Evolutionary conservation across 805 yeast genomes (phyloP), one percentile per base, ranked within the genome.

Genomic region (Sugiyamaella americana): DNA sequence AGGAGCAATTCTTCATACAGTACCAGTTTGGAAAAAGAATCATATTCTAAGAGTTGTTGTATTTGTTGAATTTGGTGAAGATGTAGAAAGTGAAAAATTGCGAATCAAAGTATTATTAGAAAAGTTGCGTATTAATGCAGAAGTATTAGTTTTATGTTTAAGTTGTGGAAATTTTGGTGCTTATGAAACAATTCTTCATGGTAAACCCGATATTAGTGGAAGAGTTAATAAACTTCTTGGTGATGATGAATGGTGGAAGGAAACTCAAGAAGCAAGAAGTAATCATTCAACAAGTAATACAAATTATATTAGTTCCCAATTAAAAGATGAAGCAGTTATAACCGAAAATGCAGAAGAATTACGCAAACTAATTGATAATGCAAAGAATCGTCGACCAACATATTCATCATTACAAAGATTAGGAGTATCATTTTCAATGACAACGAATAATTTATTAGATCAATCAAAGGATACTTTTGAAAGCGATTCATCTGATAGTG

Each of bases 1-100:
- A 47, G 98, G 98, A 2, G 95, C 96, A 1, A 91, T 93, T 54
- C 68, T 93, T 48, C 79, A 85, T 8, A 89, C 98, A 0, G 98
- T 93, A 2, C 94, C 95, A 1, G 84, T 82, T 38, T 93, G 99
- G 99, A 80, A 85, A 53, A 72, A 72, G 41, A 80, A 84, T 0
- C 93, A 87, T 59, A 67, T 64, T 4, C 62, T 93, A 34, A 71
- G 98, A 49, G 87, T 93, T 8, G 80, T 93, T 43, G 94, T 85
- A 0, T 91, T 93, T 71, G 97, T 93, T 24, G 98, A 93, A 65
- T 72, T 73, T 47, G 71, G 69, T 39, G 68, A 68, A 0, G 97
- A 89, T 54, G 76, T 87, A 22, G 73, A 66, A 1, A 87, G 84
- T 41, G 99, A 93, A 59, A 64, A 64, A 17, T 64, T 65, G 11